Base-by-base conservation (phyloP, 2,329 filamentous ascomycete species). In the Hysterium pulicare region DNA sequence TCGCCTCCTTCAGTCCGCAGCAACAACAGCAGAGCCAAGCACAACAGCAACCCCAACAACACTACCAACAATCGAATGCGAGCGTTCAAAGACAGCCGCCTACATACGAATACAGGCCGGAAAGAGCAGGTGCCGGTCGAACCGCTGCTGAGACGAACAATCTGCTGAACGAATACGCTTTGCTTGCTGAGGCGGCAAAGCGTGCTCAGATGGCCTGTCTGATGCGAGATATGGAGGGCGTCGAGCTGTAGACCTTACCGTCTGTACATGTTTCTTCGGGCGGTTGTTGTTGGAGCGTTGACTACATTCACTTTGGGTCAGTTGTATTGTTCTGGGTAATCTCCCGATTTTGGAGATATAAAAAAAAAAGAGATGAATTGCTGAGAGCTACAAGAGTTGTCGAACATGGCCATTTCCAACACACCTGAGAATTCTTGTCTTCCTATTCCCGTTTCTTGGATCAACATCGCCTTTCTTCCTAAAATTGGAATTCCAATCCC, bases 101-200 rank as follows among this genome's bases (percentile, higher is more conserved):
- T 30, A 57, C 51, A 42, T 64, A 58, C 46, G 55, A 64, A 26
- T 66, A 67, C 43, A 55, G 56, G 35, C 62, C 65, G 23, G 64
- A 64, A 38, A 51, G 65, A 20, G 45, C 59, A 5, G 59, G 55
- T 7, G 59, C 65, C 15, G 66, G 64, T 24, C 46, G 54, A 17
- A 67, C 63, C 2, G 59, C 62, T 37, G 66, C 67, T 30, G 71
- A 73, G 57, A 80, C 78, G 1, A 73, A 75, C 8, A 75, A 75
- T 3, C 90, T 90, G 61, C 76, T 95, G 46, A 82, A 84, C 57
- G 85, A 95, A 67, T 87, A 91, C 59, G 91, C 80, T 45, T 79
- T 96, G 22, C 79, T 96, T 32, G 90, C 90, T 26, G 91, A 97
- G 73, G 91, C 91, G 2, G 91, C 90, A 33, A 95, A 95, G 70